Evolutionary conservation across 441 rosid species (phyloP), one percentile per base, ranked within the genome.

Genomic region (Croton laevigatus): DNA sequence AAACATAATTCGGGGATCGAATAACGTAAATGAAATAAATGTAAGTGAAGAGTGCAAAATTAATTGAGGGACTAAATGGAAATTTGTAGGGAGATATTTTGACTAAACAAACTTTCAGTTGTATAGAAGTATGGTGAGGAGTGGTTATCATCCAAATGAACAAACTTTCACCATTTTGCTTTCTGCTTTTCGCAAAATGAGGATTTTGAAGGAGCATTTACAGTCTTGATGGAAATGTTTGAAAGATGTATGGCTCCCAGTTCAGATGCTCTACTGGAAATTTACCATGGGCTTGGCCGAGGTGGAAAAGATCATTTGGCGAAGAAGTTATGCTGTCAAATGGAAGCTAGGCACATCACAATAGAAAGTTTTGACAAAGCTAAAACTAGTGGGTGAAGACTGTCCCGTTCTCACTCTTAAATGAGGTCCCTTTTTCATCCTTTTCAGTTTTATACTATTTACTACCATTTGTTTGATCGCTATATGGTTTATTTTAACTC

Each of bases 141-240:
- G 82, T n/a, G 91, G 93, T 34, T 83, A 69, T 60, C 86, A 80
- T 79, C 95, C 89, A 3, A 87, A 83, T 58, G 70, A 82, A 58
- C 68, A 74, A 19, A 92, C 81, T 60, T 86, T 82, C 32, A 71
- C 75, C 69, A 49, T 83, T 68, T 66, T 90, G 78, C 40, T 84
- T 34, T 80, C 83, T 61, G 73, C 86, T 3, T 89, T 86, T 51
- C 81, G 81, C 68, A 71, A 78, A 83, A 84, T 32, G 81, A 80
- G 63, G 93, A 90, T 76, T 85, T 79, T 53, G 91, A 86, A 66
- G 91, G 87, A 73, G 98, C 91, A 52, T 81, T 69, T 6, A 74
- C 76, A 64, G 84, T 93, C 55, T 66, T 85, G 14, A 72, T 59
- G 63, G 91, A 90, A 74, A 89, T 93, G 91, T 66, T 79, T 20